Base-by-base conservation (phyloP, 176 grass and related monocot genomes). In the Bromus sterilis region DNA sequence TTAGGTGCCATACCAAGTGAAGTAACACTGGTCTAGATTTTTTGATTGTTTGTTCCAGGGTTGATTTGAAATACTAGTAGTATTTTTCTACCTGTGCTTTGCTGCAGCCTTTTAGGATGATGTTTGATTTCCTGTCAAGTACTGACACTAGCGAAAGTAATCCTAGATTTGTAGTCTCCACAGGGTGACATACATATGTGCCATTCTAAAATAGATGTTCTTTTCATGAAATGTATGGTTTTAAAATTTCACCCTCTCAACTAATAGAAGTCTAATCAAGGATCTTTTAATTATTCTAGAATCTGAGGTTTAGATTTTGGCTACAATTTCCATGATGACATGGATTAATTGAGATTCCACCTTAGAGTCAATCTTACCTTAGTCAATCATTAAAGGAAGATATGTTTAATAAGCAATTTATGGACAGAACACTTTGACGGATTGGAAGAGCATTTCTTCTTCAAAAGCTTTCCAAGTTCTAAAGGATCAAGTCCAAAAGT, bases 391-490 rank as follows among this genome's bases (percentile, higher is more conserved):
- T 46, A 20, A 46, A 73, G 69, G 42, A 73, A 31, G 42, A 31
- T 73, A 28, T 62, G 40, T 51, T 78, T 9, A 24, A 30, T 60
- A 62, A 7, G 46, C 51, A 58, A 72, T 32, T 46, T 75, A 43
- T 51, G 48, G 74, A 71, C 89, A 99, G 97, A 96, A 99, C 85
- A 91, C 48, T 73, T 82, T 99, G 85, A 90, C 78, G 78, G 91
- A 96, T 91, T 86, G 90, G 74, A 93, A 99, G 85, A 88, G 34
- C 61, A 92, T 96, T 62, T 78, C 66, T 86, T 93, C 97, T 85
- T 93, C 93, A 63, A 91, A 87, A 86, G 87, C 89, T 66, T 99
- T 89, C 76, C 84, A 78, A 70, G 77, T 88, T 80, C 77, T 96
- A 73, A 93, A 88, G 64, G 87, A 91, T 35, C 84, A 85, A 79